These are phyloP conservation scores for Sequoiadendron giganteum DNA, from an alignment of 75 land plant genomes.

Conservation along the genomic window DNA sequence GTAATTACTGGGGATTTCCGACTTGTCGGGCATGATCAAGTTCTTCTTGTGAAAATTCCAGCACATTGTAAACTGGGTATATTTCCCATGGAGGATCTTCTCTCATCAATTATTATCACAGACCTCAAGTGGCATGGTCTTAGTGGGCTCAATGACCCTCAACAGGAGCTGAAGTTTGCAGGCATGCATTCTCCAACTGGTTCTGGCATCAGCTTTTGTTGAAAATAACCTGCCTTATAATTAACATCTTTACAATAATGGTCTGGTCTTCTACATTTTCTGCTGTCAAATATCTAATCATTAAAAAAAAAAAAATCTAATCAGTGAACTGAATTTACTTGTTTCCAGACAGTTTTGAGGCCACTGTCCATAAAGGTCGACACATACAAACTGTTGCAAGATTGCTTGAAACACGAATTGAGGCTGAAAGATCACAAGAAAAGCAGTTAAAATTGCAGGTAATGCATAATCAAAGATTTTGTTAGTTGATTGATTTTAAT, in stretches of 20 bases:
- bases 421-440: conserved; percentile 1
- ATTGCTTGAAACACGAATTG: conserved; percentile 12
- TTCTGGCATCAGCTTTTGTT: background rate
- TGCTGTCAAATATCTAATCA: too few species aligned
- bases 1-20: conserved; percentile 6
- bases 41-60: background rate
- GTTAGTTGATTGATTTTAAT: background rate
- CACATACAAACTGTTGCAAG: conserved; percentile 9
- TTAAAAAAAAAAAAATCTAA: too few species aligned
- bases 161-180: conserved; percentile 11
- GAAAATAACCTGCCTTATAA: background rate
- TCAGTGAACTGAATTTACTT: background rate
- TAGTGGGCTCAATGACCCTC: background rate
- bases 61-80: background rate
- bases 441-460: conserved; percentile 8
- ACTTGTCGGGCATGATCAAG: conserved; percentile 8
- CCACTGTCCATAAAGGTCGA: background rate
- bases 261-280: background rate
- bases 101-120: conserved; percentile 3
- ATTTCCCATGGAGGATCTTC: background rate
- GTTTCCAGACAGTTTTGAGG: conserved; percentile 3
- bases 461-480: background rate
- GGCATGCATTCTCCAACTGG: background rate
- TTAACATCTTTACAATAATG: background rate
- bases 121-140: conserved; percentile 3